Evolutionary conservation across 768 basidiomycete genomes (phyloP), one percentile per base, ranked within the genome.

Genomic region (Dioszegia hungarica): DNA sequence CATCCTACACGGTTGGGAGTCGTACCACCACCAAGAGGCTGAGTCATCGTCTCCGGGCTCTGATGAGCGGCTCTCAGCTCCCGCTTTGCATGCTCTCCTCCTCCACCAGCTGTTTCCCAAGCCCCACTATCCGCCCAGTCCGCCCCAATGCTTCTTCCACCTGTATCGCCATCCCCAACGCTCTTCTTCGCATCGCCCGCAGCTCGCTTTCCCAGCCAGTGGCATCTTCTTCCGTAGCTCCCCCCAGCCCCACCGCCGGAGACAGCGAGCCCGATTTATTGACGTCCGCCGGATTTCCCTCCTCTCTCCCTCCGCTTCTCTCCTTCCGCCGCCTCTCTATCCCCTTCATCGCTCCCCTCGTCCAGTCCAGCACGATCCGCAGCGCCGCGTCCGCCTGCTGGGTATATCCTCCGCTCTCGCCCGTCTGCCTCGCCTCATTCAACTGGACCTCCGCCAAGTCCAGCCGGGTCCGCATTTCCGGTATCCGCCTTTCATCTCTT

Each of bases 61-160:
- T n/a, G n/a, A n/a, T n/a, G n/a, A n/a, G n/a, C n/a, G n/a, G n/a
- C n/a, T n/a, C n/a, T n/a, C n/a, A n/a, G n/a, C 31, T 33, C 31
- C 31, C 31, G 31, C 31, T 33, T n/a, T n/a, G n/a, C n/a, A 33
- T 6, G 6, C 31, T 33, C 0, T 56, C 36, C 25, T 57, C 24
- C 14, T 52, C 48, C n/a, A 22, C 28, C n/a, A 64, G 47, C 28
- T 56, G 40, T 22, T 53, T 47, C 29, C 49, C 56, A 59, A 63
- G 61, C 24, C 63, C 34, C 15, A 61, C 54, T 20, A 50, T 61
- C 36, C 63, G 58, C 1, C 49, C 57, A 12, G 19, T 20, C 25
- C 59, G 37, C 14, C 68, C 68, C 39, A 61, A 40, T 1, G 49
- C 61, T 33, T 59, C 58, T 40, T 70, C 61, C 8, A 70, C 61